These are phyloP conservation scores for Aspergillus spinulosporus DNA, from an alignment of 2,329 filamentous ascomycete genomes.

Conservation along the genomic window DNA sequence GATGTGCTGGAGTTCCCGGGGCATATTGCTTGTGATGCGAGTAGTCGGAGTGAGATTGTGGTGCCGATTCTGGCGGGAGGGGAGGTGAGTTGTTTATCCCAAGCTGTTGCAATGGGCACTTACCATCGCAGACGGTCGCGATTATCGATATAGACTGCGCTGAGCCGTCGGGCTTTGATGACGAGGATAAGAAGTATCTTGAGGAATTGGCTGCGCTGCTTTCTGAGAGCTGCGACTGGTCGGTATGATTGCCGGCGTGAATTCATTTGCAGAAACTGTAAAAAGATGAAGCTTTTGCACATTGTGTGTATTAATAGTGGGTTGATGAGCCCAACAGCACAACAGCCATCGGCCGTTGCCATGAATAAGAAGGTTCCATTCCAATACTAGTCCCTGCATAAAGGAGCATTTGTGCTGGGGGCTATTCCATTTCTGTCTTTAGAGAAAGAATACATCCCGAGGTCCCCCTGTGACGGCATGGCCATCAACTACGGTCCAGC, in stretches of 20 bases:
- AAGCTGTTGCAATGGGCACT: background rate
- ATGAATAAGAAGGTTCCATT: too few relatives aligned
- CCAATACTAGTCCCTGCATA: too few relatives aligned
- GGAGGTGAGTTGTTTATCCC: conserved; percentile 35
- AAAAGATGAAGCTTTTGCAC: too few relatives aligned
- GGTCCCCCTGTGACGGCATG: too few relatives aligned
- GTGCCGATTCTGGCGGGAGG: conserved; percentile 46
- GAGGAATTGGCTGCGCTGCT: conserved; percentile 45
- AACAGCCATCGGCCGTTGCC: too few relatives aligned
- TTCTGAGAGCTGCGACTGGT: conserved; percentile 46
- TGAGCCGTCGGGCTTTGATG: conserved; percentile 46
- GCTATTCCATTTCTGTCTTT: too few relatives aligned
- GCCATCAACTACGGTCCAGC: too few relatives aligned
- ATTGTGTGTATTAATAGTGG: too few relatives aligned
- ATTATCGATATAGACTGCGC: conserved; percentile 53
- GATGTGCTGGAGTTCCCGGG: conserved; percentile 48
- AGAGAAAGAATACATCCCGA: too few relatives aligned
- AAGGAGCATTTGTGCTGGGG: too few relatives aligned
- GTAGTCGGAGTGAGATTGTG: conserved; percentile 52
- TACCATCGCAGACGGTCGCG: conserved; percentile 42
- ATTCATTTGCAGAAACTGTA: too few relatives aligned
- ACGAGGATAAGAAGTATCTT: conserved; percentile 45
- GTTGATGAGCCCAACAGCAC: too few relatives aligned
- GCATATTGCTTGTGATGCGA: conserved; percentile 53
- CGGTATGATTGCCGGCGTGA: background rate